A percentile compares a stretch with the other conserved stretches of the same genome.
phyloP scores from a whole-genome alignment of 129 eudicot genomes.

The Chrysanthemum seticuspe region DNA sequence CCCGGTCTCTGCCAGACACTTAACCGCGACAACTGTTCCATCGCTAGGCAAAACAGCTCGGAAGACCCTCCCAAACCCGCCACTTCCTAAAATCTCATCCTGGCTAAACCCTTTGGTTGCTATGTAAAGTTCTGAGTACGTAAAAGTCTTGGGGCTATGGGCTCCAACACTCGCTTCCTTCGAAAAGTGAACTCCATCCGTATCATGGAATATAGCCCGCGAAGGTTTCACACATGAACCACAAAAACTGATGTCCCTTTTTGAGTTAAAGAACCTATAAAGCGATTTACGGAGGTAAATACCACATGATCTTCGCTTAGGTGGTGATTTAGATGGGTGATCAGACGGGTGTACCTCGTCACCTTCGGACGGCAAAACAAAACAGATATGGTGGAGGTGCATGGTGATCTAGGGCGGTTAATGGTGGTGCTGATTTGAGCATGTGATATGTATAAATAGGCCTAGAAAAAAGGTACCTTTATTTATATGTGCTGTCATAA shows the following conservation, averaged over 20 bases:
- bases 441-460: constrained; percentile 25
- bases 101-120: constrained; percentile 78
- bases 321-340: constrained; percentile 28
- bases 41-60: constrained; percentile 84
- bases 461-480: background rate
- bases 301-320: constrained; percentile 22
- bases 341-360: constrained; percentile 36
- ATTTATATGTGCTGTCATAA: constrained; percentile 18
- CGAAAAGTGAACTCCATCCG: constrained; percentile 59
- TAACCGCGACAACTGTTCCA: constrained; percentile 75
- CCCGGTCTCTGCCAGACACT: constrained; percentile 73
- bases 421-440: constrained; percentile 18
- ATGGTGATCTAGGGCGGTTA: constrained; percentile 30
- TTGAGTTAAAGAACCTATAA: constrained; percentile 34
- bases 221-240: constrained; percentile 14
- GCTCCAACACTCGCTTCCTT: constrained; percentile 39
- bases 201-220: constrained; percentile 49
- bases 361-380: constrained; percentile 52
- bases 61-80: constrained; percentile 86
- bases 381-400: constrained; percentile 66
- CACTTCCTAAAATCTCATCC: constrained; percentile 73
- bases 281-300: constrained; percentile 27
- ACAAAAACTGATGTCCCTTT: constrained; percentile 16
- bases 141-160: constrained; percentile 63
- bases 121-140: constrained; percentile 81